Conservation (phyloP, 257 asterid species). For the Galeopsis tetrahit region DNA sequence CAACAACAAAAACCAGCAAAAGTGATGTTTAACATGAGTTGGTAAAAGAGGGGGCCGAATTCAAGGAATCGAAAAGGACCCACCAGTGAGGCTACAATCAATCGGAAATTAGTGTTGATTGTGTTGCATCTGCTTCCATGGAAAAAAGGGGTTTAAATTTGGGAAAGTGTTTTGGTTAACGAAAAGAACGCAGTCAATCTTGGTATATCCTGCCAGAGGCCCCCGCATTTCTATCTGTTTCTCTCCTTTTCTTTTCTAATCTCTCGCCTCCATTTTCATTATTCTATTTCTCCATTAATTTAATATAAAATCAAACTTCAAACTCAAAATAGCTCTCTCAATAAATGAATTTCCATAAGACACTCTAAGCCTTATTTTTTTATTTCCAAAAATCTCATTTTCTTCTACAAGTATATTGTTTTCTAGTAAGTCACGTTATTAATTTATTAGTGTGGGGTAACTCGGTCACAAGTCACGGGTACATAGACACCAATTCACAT, state of each 20-base stretch:
- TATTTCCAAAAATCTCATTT: too few species aligned
- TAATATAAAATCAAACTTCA: too few species aligned
- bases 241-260: slow-evolving; percentile 34
- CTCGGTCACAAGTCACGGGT: too few species aligned
- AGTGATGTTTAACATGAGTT: slow-evolving; percentile 24
- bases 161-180: slow-evolving; percentile 31
- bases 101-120: slow-evolving; percentile 15
- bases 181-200: slow-evolving; percentile 32
- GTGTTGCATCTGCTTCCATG: slow-evolving; percentile 4
- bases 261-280: too few species aligned
- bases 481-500: too few species aligned
- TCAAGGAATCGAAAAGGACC: slow-evolving; percentile 30
- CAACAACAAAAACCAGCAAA: slow-evolving; percentile 28
- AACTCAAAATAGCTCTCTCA: too few species aligned
- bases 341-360: too few species aligned
- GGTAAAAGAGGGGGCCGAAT: neutral
- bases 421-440: too few species aligned
- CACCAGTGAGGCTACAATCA: slow-evolving; percentile 46
- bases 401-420: too few species aligned
- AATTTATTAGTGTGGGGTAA: too few species aligned
- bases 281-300: too few species aligned
- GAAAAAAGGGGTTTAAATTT: slow-evolving; percentile 26
- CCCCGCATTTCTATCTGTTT: slow-evolving; percentile 64
- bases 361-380: too few species aligned
- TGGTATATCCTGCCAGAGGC: slow-evolving; percentile 44